Evolutionary conservation across 768 basidiomycete species (phyloP), one percentile per base, ranked within the genome.

Genomic region (Russula emetica): DNA sequence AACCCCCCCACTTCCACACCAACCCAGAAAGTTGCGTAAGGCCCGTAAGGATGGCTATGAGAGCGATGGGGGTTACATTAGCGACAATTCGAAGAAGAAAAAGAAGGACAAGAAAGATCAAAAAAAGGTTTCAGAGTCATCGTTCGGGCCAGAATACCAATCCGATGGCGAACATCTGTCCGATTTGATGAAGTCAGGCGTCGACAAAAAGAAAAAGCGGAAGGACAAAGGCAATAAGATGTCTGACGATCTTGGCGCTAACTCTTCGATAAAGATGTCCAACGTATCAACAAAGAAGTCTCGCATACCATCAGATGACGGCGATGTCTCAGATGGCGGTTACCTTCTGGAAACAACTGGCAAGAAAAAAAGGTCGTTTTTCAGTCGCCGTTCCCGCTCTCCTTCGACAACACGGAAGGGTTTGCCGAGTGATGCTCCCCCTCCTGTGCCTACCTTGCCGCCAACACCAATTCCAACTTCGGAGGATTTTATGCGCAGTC

Each of bases 151-250:
- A 7, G 75, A 74, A 44, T 69, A 73, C 66, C 73, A 74, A 55
- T 73, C 72, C 9, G 76, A 78, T 66, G 72, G 70, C 16, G 75
- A 70, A 14, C 66, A 69, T 36, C 22, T 72, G 16, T 71, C 74
- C 1, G 69, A 67, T 18, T 38, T 50, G 51, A 49, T 20, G 14
- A 65, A 61, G 57, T 47, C 10, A 66, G 61, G 47, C 28, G 67
- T 38, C 58, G 53, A 55, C 57, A 61, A 70, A 47, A 42, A 69
- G 54, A 66, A 69, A 60, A n/a, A 49, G 24, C 67, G 66, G 42
- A 55, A 68, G 55, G 57, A 57, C n/a, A 58, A 65, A 34, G 36
- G 56, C 14, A 54, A 57, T 52, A 54, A 72, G 70, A 58, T 47
- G 67, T 9, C 45, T 20, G 57, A 45, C 18, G 56, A 50, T 28